Evolutionary conservation across 371 early-diverging fungal genomes (phyloP).

Genomic region (Apophysomyces ossiformis): DNA sequence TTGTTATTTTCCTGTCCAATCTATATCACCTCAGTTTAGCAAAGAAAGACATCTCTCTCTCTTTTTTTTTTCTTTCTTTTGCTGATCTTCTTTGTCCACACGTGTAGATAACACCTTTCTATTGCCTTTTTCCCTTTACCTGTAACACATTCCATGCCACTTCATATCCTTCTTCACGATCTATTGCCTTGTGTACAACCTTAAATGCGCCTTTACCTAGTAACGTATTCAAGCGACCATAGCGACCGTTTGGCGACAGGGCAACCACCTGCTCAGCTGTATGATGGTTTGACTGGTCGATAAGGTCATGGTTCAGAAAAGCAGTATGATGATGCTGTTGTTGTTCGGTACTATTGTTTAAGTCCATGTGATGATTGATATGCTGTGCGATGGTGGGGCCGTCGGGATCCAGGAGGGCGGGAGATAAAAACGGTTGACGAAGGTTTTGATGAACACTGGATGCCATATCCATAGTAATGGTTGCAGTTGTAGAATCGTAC

Average conservation of each 20-base stretch:
- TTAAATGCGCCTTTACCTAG: constrained; percentile 86
- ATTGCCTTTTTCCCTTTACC: constrained; percentile 39
- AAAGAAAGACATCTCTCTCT: constrained; percentile 9
- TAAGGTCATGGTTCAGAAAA: constrained; percentile 26
- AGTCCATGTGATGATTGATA: constrained; percentile 25
- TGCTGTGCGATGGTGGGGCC: constrained; percentile 27
- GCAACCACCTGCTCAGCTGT: constrained; percentile 73
- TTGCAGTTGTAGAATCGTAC: background rate
- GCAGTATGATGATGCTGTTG: constrained; percentile 16
- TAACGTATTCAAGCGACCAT: constrained; percentile 64
- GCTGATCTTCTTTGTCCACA: constrained; percentile 52
- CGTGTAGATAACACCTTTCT: constrained; percentile 19
- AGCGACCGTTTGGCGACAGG: constrained; percentile 71
- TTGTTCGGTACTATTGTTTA: constrained; percentile 19
- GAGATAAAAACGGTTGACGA: constrained; percentile 10
- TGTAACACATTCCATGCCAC: constrained; percentile 91
- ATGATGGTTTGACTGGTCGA: constrained; percentile 47
- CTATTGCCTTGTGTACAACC: constrained; percentile 90
- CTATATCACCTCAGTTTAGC: constrained; percentile 25
- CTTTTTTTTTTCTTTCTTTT: background rate
- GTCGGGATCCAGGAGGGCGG: constrained; percentile 17
- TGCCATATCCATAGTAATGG: background rate
- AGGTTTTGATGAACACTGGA: constrained; percentile 1
- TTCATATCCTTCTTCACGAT: constrained; percentile 90
- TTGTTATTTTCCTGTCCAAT: constrained; percentile 69